Evolutionary conservation across 208 protist genomes (phyloP).

Genomic region (Leishmania gerbilli): DNA sequence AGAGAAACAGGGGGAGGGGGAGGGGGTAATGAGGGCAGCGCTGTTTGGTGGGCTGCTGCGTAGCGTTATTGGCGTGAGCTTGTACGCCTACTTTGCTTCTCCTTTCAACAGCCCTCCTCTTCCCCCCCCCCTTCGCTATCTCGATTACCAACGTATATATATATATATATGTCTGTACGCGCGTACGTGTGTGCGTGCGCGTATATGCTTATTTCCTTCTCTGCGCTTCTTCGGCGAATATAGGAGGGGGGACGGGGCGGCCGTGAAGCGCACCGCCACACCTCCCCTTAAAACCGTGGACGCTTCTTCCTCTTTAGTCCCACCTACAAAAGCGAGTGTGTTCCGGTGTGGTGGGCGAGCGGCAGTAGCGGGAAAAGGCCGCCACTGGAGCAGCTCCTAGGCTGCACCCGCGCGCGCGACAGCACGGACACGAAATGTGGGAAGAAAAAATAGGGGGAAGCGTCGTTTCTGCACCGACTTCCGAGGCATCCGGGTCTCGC

Average conservation of each 20-base stretch:
- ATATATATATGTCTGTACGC: neutral
- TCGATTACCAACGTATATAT: neutral
- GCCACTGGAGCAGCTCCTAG: neutral
- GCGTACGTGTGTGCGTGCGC: neutral
- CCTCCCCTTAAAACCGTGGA: neutral
- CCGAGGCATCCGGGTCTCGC: neutral
- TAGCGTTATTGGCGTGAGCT: neutral
- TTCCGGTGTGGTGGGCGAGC: neutral
- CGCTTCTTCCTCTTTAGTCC: neutral
- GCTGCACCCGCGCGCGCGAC: neutral
- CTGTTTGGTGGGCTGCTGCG: neutral
- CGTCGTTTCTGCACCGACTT: neutral
- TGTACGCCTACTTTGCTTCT: neutral
- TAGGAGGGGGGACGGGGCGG: neutral
- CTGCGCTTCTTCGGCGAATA: neutral
- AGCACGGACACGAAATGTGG: neutral
- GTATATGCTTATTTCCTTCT: neutral
- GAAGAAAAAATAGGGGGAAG: neutral
- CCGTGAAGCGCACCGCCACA: neutral
- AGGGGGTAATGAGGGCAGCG: neutral
- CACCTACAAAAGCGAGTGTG: neutral
- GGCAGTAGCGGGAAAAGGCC: neutral
- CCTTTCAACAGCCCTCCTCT: no score
- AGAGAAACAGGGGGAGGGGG: neutral
- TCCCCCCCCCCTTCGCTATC: neutral